Conservation (phyloP, 2,329 filamentous ascomycete species). For the Botrytis medusae region DNA sequence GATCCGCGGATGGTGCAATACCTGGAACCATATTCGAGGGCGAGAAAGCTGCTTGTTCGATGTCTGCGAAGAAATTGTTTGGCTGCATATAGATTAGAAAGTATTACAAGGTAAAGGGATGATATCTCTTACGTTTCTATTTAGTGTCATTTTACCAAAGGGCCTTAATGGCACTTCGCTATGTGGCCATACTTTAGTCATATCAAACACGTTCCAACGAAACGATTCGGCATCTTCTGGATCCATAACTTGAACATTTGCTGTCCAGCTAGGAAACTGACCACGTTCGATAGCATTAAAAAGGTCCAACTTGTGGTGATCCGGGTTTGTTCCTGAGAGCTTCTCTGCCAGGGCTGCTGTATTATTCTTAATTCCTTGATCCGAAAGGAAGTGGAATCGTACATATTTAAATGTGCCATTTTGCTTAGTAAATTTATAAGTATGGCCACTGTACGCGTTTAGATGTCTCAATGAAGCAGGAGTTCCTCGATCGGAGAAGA, state of each 20-base stretch:
- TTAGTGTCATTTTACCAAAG: slow-evolving; percentile 63
- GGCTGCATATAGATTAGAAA: slow-evolving; percentile 38
- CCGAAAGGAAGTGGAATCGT: slow-evolving; percentile 62
- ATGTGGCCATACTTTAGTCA: slow-evolving; percentile 70
- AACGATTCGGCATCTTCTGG: slow-evolving; percentile 62
- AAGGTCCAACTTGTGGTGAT: slow-evolving; percentile 62
- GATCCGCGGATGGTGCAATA: slow-evolving; percentile 68
- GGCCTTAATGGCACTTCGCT: slow-evolving; percentile 60
- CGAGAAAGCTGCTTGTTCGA: slow-evolving; percentile 71
- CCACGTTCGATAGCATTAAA: slow-evolving; percentile 61
- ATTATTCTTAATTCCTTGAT: slow-evolving; percentile 61
- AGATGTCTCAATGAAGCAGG: slow-evolving; percentile 65
- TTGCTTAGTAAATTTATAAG: slow-evolving; percentile 64
- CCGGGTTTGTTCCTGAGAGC: slow-evolving; percentile 57
- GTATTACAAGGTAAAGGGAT: neutral
- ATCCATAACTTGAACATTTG: slow-evolving; percentile 63
- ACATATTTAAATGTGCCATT: slow-evolving; percentile 66
- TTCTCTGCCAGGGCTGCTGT: slow-evolving; percentile 58
- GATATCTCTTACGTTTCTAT: slow-evolving; percentile 51
- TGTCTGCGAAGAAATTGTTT: slow-evolving; percentile 62
- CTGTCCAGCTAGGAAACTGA: slow-evolving; percentile 62
- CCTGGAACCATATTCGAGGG: slow-evolving; percentile 66
- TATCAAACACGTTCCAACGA: slow-evolving; percentile 64
- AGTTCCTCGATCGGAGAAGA: slow-evolving; percentile 66
- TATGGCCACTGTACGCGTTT: slow-evolving; percentile 67